Base-by-base conservation (phyloP, 2,329 filamentous ascomycete species). In the Colletotrichum coccodes region DNA sequence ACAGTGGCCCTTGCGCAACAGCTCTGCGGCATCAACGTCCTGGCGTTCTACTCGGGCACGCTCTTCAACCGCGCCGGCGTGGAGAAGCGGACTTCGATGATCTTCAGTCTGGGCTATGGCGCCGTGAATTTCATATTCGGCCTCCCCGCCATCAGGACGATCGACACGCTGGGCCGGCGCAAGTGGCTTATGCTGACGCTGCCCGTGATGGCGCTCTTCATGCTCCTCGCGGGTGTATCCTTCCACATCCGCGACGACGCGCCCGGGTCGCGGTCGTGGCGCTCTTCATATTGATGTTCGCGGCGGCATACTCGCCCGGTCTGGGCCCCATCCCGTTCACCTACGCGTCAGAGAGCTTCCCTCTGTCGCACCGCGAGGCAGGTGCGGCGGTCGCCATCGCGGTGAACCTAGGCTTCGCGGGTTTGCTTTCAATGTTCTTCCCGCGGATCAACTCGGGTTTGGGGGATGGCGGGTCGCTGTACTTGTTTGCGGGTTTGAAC, bases 331-430 rank as follows among this genome's bases (percentile, higher is more conserved):
- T 86, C 12, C 82, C 84, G 0, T 86, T 85, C 54, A 86, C 83
- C 2, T 77, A 86, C 21, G 84, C 84, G 14, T 84, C 84, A 4
- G 85, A 86, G 71, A 83, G 82, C 56, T 87, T 86, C 65, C 84
- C 84, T 0, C 73, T 86, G 1, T 83, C 82, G 5, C 82, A 86
- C 68, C 79, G 84, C 68, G 85, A 86, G 73, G 79, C 83, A 78
- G 85, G 85, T 1, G 81, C 82, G 30, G 81, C 85, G 0, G 82
- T 84, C 32, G 83, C 84, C 3, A 84, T 86, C 23, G 79, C 80
- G 3, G 80, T 82, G 28, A 86, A 86, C 70, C 77, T 86, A 3
- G 76, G 82, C 34, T 85, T 86, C 63, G 83, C 82, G 0, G 83
- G 83, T 1, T 73, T 86, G 0, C 72, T 86, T 1, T 81, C 83